Percentiles rank a stretch among this genome's conserved stretches.
These are phyloP conservation scores for Fomitiporia mediterranea DNA, from an alignment of 1,284 basidiomycete species.

Conservation along the genomic window DNA sequence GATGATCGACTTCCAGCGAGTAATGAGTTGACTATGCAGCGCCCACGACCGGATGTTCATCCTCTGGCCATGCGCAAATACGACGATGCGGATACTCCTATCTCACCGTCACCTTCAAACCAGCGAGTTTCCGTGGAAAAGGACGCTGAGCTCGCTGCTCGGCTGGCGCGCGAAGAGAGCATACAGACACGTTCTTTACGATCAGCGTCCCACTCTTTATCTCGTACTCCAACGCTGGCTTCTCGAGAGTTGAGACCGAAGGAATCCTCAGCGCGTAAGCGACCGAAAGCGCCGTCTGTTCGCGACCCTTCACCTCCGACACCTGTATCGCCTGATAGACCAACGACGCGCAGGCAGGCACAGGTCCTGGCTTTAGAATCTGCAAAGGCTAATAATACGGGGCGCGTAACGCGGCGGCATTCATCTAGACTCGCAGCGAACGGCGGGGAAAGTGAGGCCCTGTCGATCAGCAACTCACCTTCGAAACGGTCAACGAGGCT, in stretches of 20 bases:
- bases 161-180: slow-evolving; percentile 15
- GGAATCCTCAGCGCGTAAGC: slow-evolving; percentile 8
- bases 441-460: slow-evolving; percentile 2
- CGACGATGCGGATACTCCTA: not conserved
- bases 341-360: slow-evolving; percentile 18
- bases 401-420: slow-evolving; percentile 13
- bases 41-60: not conserved
- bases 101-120: not conserved
- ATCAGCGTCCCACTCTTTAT: slow-evolving; percentile 6
- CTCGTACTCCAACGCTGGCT: not conserved
- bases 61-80: not conserved
- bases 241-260: slow-evolving; percentile 3
- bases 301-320: slow-evolving; percentile 12
- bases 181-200: slow-evolving; percentile 11
- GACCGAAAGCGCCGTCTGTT: slow-evolving; percentile 8
- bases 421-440: slow-evolving; percentile 13
- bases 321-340: slow-evolving; percentile 15
- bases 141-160: slow-evolving; percentile 19
- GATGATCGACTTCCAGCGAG: not conserved
- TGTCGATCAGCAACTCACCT: not conserved
- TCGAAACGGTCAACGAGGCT: slow-evolving; percentile 1
- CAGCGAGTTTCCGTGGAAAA: slow-evolving; percentile 14
- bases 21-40: not conserved
- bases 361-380: slow-evolving; percentile 14
- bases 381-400: slow-evolving; percentile 1